phyloP scores from a whole-genome alignment of 345 rosid genomes.

The Laguncularia racemosa region DNA sequence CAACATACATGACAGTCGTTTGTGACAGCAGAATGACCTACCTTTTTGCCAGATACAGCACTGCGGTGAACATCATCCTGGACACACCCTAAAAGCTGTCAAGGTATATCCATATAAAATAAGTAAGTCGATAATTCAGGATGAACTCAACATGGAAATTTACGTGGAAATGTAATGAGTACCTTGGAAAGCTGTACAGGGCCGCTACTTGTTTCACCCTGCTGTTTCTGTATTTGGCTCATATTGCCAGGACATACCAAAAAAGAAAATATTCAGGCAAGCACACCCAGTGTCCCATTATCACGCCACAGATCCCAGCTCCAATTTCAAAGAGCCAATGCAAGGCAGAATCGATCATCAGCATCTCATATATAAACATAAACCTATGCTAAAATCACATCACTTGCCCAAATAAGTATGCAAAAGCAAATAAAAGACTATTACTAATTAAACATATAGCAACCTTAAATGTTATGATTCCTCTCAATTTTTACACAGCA shows the following conservation, averaged over 20 bases:
- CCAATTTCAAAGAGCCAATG: conserved; percentile 90
- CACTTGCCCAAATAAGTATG: not conserved
- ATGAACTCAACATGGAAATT: not conserved
- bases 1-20: not conserved
- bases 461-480: too few species aligned
- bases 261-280: conserved; percentile 54
- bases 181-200: conserved; percentile 98
- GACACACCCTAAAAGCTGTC: conserved; percentile 71
- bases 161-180: not conserved
- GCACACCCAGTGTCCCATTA: conserved; percentile 47
- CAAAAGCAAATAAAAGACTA: not conserved
- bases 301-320: conserved; percentile 88
- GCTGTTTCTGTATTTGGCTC: conserved; percentile 75
- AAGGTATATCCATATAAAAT: not conserved
- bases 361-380: conserved; percentile 30
- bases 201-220: conserved; percentile 58
- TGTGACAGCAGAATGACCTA: conserved; percentile 7
- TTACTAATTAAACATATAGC: too few species aligned
- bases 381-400: conserved; percentile 2
- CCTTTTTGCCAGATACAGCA: conserved; percentile 98
- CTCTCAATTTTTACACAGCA: too few species aligned
- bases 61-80: conserved; percentile 83
- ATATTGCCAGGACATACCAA: conserved; percentile 59
- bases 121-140: not conserved
- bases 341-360: conserved; percentile 66